Base-by-base conservation (phyloP, 768 basidiomycete species). In the Leucocoprinus sp. region DNA sequence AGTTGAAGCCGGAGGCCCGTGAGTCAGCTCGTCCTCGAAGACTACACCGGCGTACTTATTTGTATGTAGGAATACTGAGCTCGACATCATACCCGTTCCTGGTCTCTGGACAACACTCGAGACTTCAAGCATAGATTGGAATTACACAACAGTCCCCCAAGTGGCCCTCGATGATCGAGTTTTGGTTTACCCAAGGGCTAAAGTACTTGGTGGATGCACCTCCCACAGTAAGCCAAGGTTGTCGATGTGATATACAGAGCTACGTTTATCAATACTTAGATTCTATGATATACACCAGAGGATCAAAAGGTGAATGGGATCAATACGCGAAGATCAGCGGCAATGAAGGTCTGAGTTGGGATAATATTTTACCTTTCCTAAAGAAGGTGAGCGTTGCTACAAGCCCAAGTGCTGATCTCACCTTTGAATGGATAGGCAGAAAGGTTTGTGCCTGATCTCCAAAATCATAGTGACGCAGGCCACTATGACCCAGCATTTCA, bases 261-360 rank as follows among this genome's bases (percentile, higher is more conserved):
- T 1, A 6, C 36, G 22, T 15, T 37, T 17, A 14, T 26, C 28
- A 5, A 6, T 2, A 4, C 4, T 4, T 33, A 61, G 59, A 61
- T 47, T 43, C 45, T 8, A 60, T 61, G 57, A 47, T 56, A 0
- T 67, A 64, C 36, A 63, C 64, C 2, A 60, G 65, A 3, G 64
- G 65, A 21, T 55, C 63, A 1, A 43, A 51, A n/a, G 60, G 63
- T 7, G 66, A 66, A 37, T 65, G 54, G 37, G 56, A 67, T 49
- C 54, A 58, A 4, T 65, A 52, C 43, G 66, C 64, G 5, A 44
- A 22, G 0, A 28, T 64, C 7, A 58, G 59, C 17, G 54, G 57
- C 4, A 63, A 65, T 37, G 33, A 40, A 3, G 60, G 62, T 0
- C 64, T 63, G 62, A 60, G 53, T 12, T 66, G 65, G 66, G 46